Evolutionary conservation across 805 yeast species (phyloP).

Genomic region (Zygoascus tannicola): DNA sequence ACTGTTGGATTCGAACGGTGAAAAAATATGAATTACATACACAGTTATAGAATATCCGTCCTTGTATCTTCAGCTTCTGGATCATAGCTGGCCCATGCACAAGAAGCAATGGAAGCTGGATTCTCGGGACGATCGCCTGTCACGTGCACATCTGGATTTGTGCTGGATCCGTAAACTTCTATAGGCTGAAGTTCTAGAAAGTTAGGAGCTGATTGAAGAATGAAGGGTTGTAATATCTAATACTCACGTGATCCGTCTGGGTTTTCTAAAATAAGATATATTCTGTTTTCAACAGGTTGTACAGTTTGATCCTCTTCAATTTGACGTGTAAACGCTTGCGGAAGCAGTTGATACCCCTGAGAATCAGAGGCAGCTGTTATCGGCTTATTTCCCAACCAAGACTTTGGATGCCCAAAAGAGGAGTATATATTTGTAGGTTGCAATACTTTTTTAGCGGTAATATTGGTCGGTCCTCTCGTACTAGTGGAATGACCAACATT

Average conservation of each 20-base stretch:
- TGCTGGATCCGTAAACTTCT: not conserved
- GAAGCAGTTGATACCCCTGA: no score
- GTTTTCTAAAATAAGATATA: constrained; percentile 7
- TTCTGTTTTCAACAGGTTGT: constrained; percentile 10
- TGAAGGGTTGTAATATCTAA: not conserved
- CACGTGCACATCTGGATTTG: no score
- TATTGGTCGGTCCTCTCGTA: constrained; percentile 43
- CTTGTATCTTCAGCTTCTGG: not conserved
- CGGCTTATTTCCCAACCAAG: not conserved
- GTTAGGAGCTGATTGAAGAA: not conserved
- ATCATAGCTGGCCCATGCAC: not conserved
- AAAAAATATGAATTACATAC: no score
- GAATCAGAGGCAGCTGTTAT: no score
- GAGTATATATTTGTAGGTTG: not conserved
- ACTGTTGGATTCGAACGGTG: no score
- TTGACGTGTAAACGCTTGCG: no score
- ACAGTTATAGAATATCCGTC: not conserved
- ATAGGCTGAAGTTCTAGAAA: not conserved
- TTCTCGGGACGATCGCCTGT: no score
- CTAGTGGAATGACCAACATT: constrained; percentile 44
- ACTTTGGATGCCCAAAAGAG: not conserved
- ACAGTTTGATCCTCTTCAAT: no score
- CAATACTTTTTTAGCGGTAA: not conserved
- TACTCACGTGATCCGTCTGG: constrained; percentile 6
- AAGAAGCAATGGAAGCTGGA: not conserved